These are phyloP conservation scores for Lotus japonicus DNA, from an alignment of 306 rosid genomes.

Conservation along the genomic window DNA sequence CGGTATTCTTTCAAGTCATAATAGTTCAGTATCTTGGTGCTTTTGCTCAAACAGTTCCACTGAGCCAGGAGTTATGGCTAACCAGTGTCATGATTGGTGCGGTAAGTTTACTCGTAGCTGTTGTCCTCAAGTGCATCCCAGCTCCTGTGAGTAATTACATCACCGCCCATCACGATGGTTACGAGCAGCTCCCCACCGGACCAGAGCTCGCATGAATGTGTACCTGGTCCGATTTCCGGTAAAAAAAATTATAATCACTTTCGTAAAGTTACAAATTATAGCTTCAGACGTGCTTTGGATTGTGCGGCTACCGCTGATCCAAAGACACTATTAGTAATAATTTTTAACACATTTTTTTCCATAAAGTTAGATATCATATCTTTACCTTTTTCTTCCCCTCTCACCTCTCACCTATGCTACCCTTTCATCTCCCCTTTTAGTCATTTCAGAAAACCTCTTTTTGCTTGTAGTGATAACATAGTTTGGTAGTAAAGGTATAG, in stretches of 20 bases:
- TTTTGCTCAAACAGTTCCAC: conserved; percentile 71
- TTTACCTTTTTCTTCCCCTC: no score
- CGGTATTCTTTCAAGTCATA: conserved; percentile 56
- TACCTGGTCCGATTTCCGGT: no score
- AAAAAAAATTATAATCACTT: no score
- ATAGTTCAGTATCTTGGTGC: conserved; percentile 60
- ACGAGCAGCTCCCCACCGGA: conserved; percentile 65
- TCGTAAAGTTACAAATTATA: no score
- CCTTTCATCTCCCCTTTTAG: background rate
- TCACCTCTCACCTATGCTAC: no score
- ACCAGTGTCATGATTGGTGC: conserved; percentile 60
- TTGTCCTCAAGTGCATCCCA: conserved; percentile 62
- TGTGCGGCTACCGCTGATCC: no score
- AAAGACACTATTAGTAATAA: no score
- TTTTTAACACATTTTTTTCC: no score
- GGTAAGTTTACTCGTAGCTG: conserved; percentile 47
- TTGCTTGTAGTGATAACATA: background rate
- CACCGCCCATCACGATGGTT: conserved; percentile 34
- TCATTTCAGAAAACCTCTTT: background rate
- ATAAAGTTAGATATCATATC: no score
- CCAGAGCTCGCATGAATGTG: conserved; percentile 69
- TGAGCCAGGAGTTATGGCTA: conserved; percentile 48
- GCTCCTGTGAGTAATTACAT: conserved; percentile 11
- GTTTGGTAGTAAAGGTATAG: background rate
- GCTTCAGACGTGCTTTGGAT: background rate